Conservation (phyloP, 352 stramenopile genomes). For the Phytopythium boreale region DNA sequence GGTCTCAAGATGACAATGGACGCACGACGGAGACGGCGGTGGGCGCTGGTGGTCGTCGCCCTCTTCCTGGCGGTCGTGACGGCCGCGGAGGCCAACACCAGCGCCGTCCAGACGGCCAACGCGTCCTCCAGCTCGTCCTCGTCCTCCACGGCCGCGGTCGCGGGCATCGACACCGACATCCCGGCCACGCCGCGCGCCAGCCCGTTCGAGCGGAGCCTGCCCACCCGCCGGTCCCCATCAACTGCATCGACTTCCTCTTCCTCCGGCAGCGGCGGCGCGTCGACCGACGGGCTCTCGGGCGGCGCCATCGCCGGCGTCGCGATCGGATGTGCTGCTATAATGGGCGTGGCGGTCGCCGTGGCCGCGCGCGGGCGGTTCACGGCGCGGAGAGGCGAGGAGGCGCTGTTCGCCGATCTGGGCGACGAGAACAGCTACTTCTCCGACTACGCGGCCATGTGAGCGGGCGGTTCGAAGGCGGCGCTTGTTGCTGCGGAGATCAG, state of each 20-base stretch:
- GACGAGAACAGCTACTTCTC: constrained; percentile 35
- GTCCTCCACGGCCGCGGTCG: not conserved
- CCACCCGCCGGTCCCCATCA: not conserved
- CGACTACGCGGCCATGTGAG: constrained; percentile 47
- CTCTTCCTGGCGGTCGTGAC: not conserved
- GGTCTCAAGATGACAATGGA: not conserved
- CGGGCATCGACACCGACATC: not conserved
- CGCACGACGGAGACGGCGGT: not conserved
- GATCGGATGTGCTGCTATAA: constrained; percentile 18
- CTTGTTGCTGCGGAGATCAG: too few relatives aligned
- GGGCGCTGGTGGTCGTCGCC: not conserved
- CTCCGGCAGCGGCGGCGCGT: not conserved
- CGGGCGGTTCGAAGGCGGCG: too few relatives aligned
- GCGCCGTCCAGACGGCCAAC: not conserved
- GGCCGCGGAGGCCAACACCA: not conserved
- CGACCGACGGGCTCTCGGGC: constrained; percentile 9
- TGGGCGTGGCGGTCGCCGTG: constrained; percentile 15
- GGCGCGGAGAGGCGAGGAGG: constrained; percentile 27
- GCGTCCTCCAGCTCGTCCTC: not conserved
- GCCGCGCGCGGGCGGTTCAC: constrained; percentile 28
- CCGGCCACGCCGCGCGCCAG: not conserved
- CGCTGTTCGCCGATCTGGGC: constrained; percentile 38
- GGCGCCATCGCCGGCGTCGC: constrained; percentile 25
- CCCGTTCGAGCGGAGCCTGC: not conserved
- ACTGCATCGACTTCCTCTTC: not conserved